Conservation (phyloP, 2,329 filamentous ascomycete genomes). For the Decorospora gaudefroyi region DNA sequence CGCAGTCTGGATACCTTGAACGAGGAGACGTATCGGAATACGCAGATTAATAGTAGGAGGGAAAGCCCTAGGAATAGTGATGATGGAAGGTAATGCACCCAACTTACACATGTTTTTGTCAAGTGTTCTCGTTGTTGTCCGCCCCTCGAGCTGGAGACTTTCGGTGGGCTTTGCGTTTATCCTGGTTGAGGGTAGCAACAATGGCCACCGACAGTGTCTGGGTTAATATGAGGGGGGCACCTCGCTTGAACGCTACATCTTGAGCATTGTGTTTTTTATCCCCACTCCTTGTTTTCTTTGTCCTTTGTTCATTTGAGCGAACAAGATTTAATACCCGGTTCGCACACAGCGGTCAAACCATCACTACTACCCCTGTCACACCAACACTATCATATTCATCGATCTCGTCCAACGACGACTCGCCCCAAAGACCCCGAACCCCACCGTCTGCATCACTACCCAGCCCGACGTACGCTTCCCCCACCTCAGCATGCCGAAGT, state of each 20-base stretch:
- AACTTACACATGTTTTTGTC: constrained; percentile 8
- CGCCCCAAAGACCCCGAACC: constrained; percentile 10
- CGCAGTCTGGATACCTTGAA: constrained; percentile 42
- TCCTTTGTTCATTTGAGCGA: not conserved
- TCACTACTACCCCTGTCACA: constrained; percentile 8
- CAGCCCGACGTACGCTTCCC: not conserved
- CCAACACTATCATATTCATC: constrained; percentile 18
- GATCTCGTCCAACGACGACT: constrained; percentile 15
- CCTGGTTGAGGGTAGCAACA: not conserved
- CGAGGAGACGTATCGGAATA: constrained; percentile 47
- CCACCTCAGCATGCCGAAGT: constrained; percentile 2
- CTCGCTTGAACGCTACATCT: too few relatives aligned
- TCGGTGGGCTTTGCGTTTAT: too few relatives aligned
- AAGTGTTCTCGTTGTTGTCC: not conserved
- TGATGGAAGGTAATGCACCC: constrained; percentile 33
- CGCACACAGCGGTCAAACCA: constrained; percentile 10
- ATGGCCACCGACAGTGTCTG: not conserved
- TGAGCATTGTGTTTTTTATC: not conserved
- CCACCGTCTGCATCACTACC: constrained; percentile 4
- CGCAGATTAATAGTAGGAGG: constrained; percentile 39
- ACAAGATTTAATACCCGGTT: constrained; percentile 27
- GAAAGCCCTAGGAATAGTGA: constrained; percentile 33
- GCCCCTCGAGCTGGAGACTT: not conserved
- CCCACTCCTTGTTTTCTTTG: constrained; percentile 7
- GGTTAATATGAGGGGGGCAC: too few relatives aligned